Percentiles rank a stretch among this genome's conserved stretches.
Conservation (phyloP, 768 basidiomycete species). For the Panus rudis region DNA sequence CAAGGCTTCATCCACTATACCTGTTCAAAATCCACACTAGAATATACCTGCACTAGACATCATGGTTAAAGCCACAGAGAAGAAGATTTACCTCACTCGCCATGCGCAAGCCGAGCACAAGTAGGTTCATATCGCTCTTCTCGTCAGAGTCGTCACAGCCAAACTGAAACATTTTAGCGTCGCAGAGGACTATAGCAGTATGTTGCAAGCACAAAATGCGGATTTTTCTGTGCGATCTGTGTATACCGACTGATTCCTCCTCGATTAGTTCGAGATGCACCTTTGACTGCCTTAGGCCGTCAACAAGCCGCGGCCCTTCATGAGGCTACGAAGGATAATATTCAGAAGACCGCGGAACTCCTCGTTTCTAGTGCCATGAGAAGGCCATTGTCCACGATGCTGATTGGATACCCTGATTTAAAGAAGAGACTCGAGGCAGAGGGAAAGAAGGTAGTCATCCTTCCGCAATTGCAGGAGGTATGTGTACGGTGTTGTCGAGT, state of each 20-base stretch:
- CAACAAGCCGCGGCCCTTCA: constrained; percentile 18
- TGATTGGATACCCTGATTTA: constrained; percentile 19
- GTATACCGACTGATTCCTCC: background rate
- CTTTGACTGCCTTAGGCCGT: constrained; percentile 19
- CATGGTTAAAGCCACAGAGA: constrained; percentile 19
- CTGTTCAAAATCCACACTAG: too few species aligned
- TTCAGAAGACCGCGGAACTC: constrained; percentile 20
- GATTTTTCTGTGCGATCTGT: background rate
- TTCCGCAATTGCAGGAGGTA: constrained; percentile 23
- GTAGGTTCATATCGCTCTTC: constrained; percentile 9
- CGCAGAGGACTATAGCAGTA: constrained; percentile 19
- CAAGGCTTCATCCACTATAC: too few species aligned
- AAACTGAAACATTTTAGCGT: constrained; percentile 12
- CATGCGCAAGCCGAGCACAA: constrained; percentile 25
- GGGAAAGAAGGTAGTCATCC: constrained; percentile 18
- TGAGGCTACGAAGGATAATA: constrained; percentile 15
- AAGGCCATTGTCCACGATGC: constrained; percentile 21
- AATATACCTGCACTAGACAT: too few species aligned
- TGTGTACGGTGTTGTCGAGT: background rate
- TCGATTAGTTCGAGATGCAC: constrained; percentile 20
- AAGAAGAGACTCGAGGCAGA: constrained; percentile 17
- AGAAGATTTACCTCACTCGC: constrained; percentile 22
- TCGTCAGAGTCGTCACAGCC: too few species aligned
- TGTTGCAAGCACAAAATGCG: too few species aligned
- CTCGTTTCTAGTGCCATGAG: constrained; percentile 20